phyloP scores from a whole-genome alignment of 768 basidiomycete genomes.

The Multifurca ochricompacta region DNA sequence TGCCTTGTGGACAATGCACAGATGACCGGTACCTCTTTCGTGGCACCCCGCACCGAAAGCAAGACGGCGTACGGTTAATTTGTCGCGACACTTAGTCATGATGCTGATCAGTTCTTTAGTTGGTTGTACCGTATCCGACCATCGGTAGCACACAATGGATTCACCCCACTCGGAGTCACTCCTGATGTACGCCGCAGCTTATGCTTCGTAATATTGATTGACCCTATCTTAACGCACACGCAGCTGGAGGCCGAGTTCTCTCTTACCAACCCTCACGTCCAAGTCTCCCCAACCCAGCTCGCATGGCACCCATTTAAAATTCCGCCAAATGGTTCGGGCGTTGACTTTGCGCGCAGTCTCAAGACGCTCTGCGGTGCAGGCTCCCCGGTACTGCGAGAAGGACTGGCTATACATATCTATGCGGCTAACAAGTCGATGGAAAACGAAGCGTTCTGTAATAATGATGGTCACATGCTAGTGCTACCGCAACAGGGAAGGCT shows the following conservation, averaged over 20 bases:
- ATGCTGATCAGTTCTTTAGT: slow-evolving; percentile 25
- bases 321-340: slow-evolving; percentile 33
- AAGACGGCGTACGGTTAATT: slow-evolving; percentile 38
- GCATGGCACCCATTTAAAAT: slow-evolving; percentile 59
- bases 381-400: slow-evolving; percentile 54
- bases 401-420: slow-evolving; percentile 58
- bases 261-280: slow-evolving; percentile 51
- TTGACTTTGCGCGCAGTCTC: slow-evolving; percentile 52
- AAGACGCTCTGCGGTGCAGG: slow-evolving; percentile 60
- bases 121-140: slow-evolving; percentile 64
- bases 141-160: slow-evolving; percentile 59
- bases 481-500: slow-evolving; percentile 57
- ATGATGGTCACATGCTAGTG: slow-evolving; percentile 61
- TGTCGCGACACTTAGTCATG: neutral
- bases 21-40: slow-evolving; percentile 56
- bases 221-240: neutral
- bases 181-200: slow-evolving; percentile 39
- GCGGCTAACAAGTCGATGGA: slow-evolving; percentile 53
- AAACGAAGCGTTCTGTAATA: slow-evolving; percentile 52
- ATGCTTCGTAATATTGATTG: neutral
- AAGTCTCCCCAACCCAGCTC: slow-evolving; percentile 54
- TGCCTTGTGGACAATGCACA: slow-evolving; percentile 21
- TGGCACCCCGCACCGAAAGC: slow-evolving; percentile 49
- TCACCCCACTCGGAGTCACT: slow-evolving; percentile 46
- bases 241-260: slow-evolving; percentile 60